Evolutionary conservation across 1,284 basidiomycete genomes (phyloP).

Genomic region (Tylopilus sp.): DNA sequence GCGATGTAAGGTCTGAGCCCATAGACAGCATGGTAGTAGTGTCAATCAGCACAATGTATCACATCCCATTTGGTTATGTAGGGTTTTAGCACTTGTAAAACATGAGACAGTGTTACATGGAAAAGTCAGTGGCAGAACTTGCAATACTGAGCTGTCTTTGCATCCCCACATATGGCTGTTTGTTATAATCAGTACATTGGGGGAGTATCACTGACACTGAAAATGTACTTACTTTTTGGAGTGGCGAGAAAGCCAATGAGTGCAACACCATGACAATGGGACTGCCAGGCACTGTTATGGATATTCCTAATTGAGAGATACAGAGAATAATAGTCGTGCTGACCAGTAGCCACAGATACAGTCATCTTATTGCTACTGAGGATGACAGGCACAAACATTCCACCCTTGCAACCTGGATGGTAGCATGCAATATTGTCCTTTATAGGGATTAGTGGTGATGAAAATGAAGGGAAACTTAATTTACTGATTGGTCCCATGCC

Average conservation of each 20-base stretch:
- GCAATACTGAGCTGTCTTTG: constrained; percentile 21
- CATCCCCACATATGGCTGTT: neutral
- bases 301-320: constrained; percentile 1
- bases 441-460: too few species aligned
- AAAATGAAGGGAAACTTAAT: constrained; percentile 11
- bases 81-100: too few species aligned
- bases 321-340: neutral
- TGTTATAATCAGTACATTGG: neutral
- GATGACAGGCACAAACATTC: constrained; percentile 3
- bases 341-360: neutral
- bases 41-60: too few species aligned
- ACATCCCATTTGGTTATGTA: too few species aligned
- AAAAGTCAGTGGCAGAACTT: neutral
- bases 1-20: too few species aligned
- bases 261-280: neutral
- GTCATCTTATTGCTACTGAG: constrained; percentile 3
- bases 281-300: neutral
- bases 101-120: neutral
- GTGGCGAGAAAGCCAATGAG: neutral
- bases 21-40: too few species aligned
- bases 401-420: neutral
- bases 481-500: constrained; percentile 47
- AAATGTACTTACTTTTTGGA: neutral
- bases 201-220: too few species aligned
- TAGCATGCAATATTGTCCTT: too few species aligned